Conservation (phyloP, 352 stramenopile species). For the Globisporangium polare region DNA sequence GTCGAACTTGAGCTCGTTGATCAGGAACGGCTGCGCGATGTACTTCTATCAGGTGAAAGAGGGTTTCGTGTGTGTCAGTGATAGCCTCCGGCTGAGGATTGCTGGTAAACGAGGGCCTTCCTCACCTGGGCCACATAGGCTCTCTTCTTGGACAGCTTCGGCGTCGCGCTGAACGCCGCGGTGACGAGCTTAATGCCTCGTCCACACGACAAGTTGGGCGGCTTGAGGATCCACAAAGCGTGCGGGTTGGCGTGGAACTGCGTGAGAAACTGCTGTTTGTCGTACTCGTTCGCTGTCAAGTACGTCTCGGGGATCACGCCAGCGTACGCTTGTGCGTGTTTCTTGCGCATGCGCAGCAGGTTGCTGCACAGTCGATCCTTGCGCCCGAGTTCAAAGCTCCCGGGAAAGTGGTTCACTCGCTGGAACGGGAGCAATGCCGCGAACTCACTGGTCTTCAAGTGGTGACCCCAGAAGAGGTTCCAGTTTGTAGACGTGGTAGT, state of each 20-base stretch:
- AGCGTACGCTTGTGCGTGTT: conserved; percentile 38
- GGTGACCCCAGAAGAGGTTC: conserved; percentile 76
- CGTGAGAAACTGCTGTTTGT: conserved; percentile 55
- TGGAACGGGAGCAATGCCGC: conserved; percentile 45
- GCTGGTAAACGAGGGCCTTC: background rate
- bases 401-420: conserved; percentile 71
- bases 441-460: conserved; percentile 47
- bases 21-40: conserved; percentile 74
- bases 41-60: conserved; percentile 51
- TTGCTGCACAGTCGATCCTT: conserved; percentile 67
- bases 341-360: conserved; percentile 62
- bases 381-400: conserved; percentile 72
- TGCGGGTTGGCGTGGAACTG: conserved; percentile 40
- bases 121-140: conserved; percentile 63
- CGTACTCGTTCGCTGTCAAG: conserved; percentile 66
- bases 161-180: conserved; percentile 27
- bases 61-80: background rate
- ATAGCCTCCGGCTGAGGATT: background rate
- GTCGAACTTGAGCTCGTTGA: conserved; percentile 91
- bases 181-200: conserved; percentile 73
- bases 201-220: conserved; percentile 71
- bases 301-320: conserved; percentile 71
- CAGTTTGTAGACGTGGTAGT: conserved; percentile 27
- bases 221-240: conserved; percentile 78
- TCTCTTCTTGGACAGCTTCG: conserved; percentile 70